phyloP scores from a whole-genome alignment of 179 eudicot genomes.

The Beta macrorhiza region DNA sequence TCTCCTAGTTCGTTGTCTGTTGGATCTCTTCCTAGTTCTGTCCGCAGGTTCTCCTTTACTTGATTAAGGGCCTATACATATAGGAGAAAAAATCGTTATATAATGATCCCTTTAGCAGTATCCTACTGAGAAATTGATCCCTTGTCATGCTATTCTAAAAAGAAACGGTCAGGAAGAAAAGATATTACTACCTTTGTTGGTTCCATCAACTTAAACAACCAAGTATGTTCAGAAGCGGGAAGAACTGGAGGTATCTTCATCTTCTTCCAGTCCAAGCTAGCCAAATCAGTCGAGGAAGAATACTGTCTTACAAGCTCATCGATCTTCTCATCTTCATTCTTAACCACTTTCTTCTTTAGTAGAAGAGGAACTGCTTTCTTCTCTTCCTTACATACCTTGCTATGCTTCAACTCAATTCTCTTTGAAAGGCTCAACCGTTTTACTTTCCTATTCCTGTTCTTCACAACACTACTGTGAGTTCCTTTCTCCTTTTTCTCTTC shows the following conservation, averaged over 20 bases:
- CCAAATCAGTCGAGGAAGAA: slow-evolving; percentile 65
- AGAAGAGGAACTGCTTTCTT: slow-evolving; percentile 31
- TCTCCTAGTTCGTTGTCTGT: slow-evolving; percentile 66
- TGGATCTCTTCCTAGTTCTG: slow-evolving; percentile 66
- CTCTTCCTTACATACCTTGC: slow-evolving; percentile 47
- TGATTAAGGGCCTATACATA: slow-evolving; percentile 50
- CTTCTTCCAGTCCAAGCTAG: slow-evolving; percentile 87
- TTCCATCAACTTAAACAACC: slow-evolving; percentile 88
- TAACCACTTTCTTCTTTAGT: slow-evolving; percentile 29
- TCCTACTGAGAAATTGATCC: not conserved
- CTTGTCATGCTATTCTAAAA: not conserved
- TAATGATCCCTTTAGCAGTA: not conserved
- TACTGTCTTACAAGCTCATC: slow-evolving; percentile 69
- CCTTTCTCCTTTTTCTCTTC: slow-evolving; percentile 33
- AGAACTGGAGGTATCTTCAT: slow-evolving; percentile 95
- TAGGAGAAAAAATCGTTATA: not conserved
- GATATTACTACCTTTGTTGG: slow-evolving; percentile 77
- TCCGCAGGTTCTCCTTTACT: slow-evolving; percentile 62
- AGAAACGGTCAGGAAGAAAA: not conserved
- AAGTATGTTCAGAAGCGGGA: slow-evolving; percentile 78
- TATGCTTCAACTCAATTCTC: slow-evolving; percentile 66
- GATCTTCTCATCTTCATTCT: slow-evolving; percentile 53
- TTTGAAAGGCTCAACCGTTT: slow-evolving; percentile 65
- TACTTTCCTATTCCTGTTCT: slow-evolving; percentile 43
- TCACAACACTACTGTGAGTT: slow-evolving; percentile 42